These are phyloP conservation scores for Pilasporangium apinafurcum DNA, from an alignment of 352 stramenopile species.

Conservation along the genomic window DNA sequence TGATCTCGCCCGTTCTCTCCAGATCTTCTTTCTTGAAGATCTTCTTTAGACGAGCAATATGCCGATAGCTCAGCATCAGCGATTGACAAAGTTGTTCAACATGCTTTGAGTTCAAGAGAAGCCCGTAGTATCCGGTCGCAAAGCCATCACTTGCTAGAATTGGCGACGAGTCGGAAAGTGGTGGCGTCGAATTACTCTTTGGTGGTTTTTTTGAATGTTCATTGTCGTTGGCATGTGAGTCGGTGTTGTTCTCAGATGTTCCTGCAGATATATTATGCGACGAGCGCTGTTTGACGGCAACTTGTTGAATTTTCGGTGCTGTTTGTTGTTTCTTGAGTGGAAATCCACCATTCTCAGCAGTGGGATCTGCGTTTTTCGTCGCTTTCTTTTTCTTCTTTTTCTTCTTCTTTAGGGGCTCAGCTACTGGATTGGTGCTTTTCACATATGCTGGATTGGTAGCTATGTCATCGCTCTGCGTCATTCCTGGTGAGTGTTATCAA, in stretches of 20 bases:
- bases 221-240: too few relatives aligned
- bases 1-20: constrained; percentile 41
- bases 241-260: too few relatives aligned
- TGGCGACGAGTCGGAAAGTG: neutral
- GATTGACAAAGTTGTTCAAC: constrained; percentile 49
- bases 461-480: neutral
- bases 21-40: constrained; percentile 43
- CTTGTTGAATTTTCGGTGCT: neutral
- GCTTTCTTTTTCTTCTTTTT: constrained; percentile 14
- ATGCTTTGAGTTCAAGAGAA: constrained; percentile 40
- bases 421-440: neutral
- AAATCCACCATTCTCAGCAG: neutral
- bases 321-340: neutral
- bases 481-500: too few relatives aligned
- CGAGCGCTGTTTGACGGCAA: constrained; percentile 7
- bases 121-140: constrained; percentile 33
- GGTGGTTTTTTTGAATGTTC: too few relatives aligned
- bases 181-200: too few relatives aligned
- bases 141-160: constrained; percentile 9
- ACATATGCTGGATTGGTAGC: too few relatives aligned
- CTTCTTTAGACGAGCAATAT: constrained; percentile 24
- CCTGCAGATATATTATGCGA: neutral
- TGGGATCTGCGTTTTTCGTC: neutral
- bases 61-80: constrained; percentile 27
- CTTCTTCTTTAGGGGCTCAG: neutral